Evolutionary conservation across 352 stramenopile genomes (phyloP).

Genomic region (Globisporangium barbulae): DNA sequence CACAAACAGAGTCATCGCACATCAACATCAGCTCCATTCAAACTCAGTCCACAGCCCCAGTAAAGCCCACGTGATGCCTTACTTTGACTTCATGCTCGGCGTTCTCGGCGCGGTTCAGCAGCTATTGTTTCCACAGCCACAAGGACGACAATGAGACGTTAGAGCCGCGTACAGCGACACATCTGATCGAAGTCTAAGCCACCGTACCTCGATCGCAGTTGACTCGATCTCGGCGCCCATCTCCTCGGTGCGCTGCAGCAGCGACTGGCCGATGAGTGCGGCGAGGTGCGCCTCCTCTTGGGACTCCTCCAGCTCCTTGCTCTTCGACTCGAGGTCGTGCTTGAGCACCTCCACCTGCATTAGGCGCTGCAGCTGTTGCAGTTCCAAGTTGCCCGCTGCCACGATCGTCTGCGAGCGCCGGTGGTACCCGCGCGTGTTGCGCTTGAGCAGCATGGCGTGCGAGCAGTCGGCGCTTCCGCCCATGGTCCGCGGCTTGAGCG

Average conservation of each 20-base stretch:
- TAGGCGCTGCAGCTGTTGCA: constrained; percentile 33
- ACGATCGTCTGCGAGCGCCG: constrained; percentile 39
- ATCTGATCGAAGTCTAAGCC: too few relatives aligned
- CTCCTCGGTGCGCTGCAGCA: constrained; percentile 47
- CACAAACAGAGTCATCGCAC: neutral
- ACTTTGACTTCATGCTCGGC: constrained; percentile 41
- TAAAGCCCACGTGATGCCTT: neutral
- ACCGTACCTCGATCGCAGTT: constrained; percentile 17
- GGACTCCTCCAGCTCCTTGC: constrained; percentile 41
- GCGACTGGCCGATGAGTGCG: constrained; percentile 43
- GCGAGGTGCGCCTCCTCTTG: constrained; percentile 48
- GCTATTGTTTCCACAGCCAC: constrained; percentile 10
- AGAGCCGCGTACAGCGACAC: neutral
- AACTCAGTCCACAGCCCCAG: neutral
- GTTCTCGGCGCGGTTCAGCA: constrained; percentile 35
- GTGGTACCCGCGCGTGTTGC: constrained; percentile 15
- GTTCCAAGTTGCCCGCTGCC: constrained; percentile 27
- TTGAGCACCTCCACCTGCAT: constrained; percentile 45
- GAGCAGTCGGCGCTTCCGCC: neutral
- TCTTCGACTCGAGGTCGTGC: constrained; percentile 44
- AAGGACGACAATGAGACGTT: neutral
- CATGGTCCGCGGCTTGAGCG: neutral
- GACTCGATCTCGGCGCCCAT: constrained; percentile 41
- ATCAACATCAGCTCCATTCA: too few relatives aligned
- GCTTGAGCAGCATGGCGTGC: constrained; percentile 8